Evolutionary conservation across 805 yeast genomes (phyloP).

Genomic region (Saturnispora ahearnii): DNA sequence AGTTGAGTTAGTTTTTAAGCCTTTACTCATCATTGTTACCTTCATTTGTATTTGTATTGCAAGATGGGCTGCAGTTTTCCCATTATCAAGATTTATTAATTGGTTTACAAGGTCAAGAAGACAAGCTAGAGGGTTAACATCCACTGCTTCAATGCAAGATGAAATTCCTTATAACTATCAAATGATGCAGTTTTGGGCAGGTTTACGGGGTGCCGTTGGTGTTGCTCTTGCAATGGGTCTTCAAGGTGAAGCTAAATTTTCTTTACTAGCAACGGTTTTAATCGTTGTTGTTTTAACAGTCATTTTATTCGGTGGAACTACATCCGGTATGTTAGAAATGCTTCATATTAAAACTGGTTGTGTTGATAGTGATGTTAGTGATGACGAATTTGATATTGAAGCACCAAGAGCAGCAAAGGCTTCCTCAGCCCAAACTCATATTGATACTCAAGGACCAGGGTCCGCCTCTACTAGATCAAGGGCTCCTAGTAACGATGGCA

Average conservation of each 20-base stretch:
- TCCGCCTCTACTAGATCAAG: conserved; percentile 16
- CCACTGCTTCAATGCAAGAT: conserved; percentile 43
- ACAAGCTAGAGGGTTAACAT: conserved; percentile 35
- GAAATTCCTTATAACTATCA: conserved; percentile 94
- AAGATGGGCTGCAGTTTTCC: conserved; percentile 96
- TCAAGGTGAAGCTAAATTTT: conserved; percentile 86
- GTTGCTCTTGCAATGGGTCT: conserved; percentile 97
- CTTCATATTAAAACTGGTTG: conserved; percentile 90
- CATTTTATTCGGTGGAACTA: conserved; percentile 94
- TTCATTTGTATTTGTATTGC: conserved; percentile 87
- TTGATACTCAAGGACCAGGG: not conserved
- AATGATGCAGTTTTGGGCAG: conserved; percentile 99
- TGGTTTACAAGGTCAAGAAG: conserved; percentile 60
- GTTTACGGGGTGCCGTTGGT: conserved; percentile 97
- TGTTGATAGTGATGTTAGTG: conserved; percentile 71
- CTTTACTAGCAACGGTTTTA: conserved; percentile 85
- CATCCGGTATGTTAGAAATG: conserved; percentile 96
- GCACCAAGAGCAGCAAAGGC: conserved; percentile 33
- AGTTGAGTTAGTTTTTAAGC: conserved; percentile 91
- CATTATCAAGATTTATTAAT: conserved; percentile 76
- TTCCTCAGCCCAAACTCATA: not conserved
- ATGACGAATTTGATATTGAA: conserved; percentile 94
- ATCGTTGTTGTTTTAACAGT: conserved; percentile 97
- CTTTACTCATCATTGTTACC: conserved; percentile 82
- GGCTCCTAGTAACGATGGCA: conserved; percentile 21